Percentiles rank a stretch among this genome's conserved stretches.
Conservation (phyloP, 306 rosid genomes). For the Leucaena leucocephala region DNA sequence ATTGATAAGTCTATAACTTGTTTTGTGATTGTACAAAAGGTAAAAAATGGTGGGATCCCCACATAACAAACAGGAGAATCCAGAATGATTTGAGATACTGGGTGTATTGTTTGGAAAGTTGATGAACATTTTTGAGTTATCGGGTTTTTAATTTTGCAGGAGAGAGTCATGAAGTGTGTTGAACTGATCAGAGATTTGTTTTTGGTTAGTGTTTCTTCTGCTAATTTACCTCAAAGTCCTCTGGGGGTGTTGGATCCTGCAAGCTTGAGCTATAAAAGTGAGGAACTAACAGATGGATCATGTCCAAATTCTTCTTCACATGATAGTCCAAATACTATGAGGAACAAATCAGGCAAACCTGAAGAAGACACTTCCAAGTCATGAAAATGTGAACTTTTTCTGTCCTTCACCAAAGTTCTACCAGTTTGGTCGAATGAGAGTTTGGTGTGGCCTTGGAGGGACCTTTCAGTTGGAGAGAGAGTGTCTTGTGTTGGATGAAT, state of each 20-base stretch:
- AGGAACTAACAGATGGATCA: constrained; percentile 53
- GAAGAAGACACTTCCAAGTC: constrained; percentile 44
- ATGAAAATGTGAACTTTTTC: constrained; percentile 52
- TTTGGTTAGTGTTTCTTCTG: constrained; percentile 36
- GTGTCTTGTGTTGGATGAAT: constrained; percentile 10
- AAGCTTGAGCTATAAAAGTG: constrained; percentile 62
- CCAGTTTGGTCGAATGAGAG: constrained; percentile 67
- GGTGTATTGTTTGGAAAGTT: not conserved
- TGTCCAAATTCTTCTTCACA: constrained; percentile 51
- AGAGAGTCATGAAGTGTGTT: constrained; percentile 69
- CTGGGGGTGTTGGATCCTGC: constrained; percentile 65
- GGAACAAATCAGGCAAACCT: constrained; percentile 43
- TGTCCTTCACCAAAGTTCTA: constrained; percentile 44
- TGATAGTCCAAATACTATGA: constrained; percentile 47
- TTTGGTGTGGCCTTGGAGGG: constrained; percentile 49
- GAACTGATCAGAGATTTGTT: constrained; percentile 56
- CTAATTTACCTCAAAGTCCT: constrained; percentile 63
- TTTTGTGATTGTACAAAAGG: constrained; percentile 57
- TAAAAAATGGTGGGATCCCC: constrained; percentile 37
- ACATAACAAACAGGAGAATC: not conserved
- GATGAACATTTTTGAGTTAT: not conserved
- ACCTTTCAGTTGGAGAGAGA: not conserved
- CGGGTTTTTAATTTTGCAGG: constrained; percentile 57
- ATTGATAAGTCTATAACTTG: constrained; percentile 51
- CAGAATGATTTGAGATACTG: not conserved